A percentile compares a stretch with the other conserved stretches of the same genome.
phyloP scores from a whole-genome alignment of 1,284 basidiomycete species.

The Phylloporus sp. region DNA sequence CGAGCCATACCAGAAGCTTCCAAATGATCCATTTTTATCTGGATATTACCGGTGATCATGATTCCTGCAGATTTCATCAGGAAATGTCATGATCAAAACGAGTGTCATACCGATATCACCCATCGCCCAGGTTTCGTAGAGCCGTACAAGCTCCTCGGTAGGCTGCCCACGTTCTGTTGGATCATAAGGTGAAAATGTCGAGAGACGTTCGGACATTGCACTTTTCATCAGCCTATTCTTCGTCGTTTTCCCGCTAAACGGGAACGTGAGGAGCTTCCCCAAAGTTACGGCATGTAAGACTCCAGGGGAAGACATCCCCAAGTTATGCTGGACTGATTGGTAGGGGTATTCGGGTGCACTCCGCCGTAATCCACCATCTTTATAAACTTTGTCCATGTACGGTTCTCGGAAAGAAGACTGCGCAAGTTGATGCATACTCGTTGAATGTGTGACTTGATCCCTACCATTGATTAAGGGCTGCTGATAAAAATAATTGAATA shows the following conservation, averaged over 20 bases:
- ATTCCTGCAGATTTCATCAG: conserved; percentile 31
- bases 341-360: conserved; percentile 27
- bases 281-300: conserved; percentile 27
- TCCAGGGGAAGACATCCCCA: conserved; percentile 27
- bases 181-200: conserved; percentile 41
- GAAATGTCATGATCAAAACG: not conserved
- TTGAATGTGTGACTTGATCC: conserved; percentile 4
- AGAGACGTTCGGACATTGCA: conserved; percentile 44
- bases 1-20: conserved; percentile 39
- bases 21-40: conserved; percentile 43
- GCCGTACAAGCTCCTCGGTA: conserved; percentile 43
- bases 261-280: conserved; percentile 36
- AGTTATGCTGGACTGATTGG: conserved; percentile 21
- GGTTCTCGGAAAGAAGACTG: conserved; percentile 24
- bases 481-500: not conserved
- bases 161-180: conserved; percentile 40
- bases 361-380: conserved; percentile 21
- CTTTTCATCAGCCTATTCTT: conserved; percentile 46
- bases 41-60: conserved; percentile 42
- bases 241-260: conserved; percentile 40
- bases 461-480: conserved; percentile 13
- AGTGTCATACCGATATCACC: conserved; percentile 40
- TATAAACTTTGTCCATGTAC: conserved; percentile 26
- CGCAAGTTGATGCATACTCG: conserved; percentile 26
- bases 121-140: conserved; percentile 44